Conservation (phyloP, 345 rosid genomes). For the Litchi chinensis region DNA sequence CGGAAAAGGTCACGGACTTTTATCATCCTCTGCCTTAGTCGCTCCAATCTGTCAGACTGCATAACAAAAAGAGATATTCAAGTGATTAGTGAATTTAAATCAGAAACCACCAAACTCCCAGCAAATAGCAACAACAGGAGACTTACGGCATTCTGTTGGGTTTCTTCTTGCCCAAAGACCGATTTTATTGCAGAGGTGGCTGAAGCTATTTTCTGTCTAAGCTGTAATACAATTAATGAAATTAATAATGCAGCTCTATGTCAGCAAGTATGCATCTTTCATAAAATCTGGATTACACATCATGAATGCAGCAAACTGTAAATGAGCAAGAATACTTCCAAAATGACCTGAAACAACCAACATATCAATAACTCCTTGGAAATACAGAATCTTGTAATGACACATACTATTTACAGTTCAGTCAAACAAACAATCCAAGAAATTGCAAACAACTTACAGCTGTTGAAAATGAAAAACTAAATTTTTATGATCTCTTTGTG, state of each 20-base stretch:
- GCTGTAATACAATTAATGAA: constrained; percentile 51
- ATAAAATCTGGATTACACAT: not conserved
- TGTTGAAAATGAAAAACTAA: not conserved
- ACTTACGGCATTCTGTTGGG: constrained; percentile 67
- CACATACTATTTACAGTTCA: not conserved
- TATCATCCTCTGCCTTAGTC: constrained; percentile 88
- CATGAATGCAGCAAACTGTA: not conserved
- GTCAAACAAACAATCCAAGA: not conserved
- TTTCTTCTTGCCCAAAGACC: constrained; percentile 83
- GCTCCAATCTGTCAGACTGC: constrained; percentile 87
- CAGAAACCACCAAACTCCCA: constrained; percentile 14
- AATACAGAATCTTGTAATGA: not conserved
- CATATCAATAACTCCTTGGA: not conserved
- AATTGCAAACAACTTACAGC: not conserved
- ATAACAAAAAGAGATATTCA: constrained; percentile 1
- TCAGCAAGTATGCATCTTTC: not conserved
- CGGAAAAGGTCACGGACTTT: constrained; percentile 97
- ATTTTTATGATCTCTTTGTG: not conserved
- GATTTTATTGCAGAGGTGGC: constrained; percentile 97
- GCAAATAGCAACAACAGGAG: constrained; percentile 22
- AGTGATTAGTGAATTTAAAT: not conserved
- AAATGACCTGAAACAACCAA: not conserved
- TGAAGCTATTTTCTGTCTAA: constrained; percentile 81
- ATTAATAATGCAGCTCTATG: not conserved
- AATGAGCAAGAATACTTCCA: not conserved